phyloP scores from a whole-genome alignment of 2,329 filamentous ascomycete genomes.

The Pyricularia sp. region DNA sequence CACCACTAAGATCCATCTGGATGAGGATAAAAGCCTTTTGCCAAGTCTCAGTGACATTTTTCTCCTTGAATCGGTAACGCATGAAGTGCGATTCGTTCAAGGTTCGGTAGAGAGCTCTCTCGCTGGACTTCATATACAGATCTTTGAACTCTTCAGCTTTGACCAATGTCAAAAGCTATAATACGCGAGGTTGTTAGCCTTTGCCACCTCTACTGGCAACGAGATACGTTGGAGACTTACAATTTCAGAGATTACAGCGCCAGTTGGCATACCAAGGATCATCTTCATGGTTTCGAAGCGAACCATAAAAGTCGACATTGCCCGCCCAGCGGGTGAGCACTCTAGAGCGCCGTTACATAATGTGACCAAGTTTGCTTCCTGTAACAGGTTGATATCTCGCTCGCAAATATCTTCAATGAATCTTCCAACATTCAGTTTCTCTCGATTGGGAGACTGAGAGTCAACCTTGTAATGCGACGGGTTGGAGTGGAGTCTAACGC shows the following conservation, averaged over 20 bases:
- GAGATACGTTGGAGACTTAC: constrained; percentile 33
- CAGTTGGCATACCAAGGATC: constrained; percentile 52
- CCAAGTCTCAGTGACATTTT: constrained; percentile 51
- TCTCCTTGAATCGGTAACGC: constrained; percentile 57
- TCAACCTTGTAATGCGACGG: constrained; percentile 57
- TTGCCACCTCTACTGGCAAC: not conserved
- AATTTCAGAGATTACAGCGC: constrained; percentile 55
- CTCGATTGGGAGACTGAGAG: constrained; percentile 29
- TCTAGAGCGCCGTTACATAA: constrained; percentile 13
- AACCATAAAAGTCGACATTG: constrained; percentile 78
- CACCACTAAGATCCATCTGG: constrained; percentile 62
- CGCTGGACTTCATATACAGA: constrained; percentile 59
- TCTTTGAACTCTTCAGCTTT: constrained; percentile 66
- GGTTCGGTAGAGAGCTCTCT: constrained; percentile 61
- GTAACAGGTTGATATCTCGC: constrained; percentile 56
- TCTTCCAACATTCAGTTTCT: constrained; percentile 34
- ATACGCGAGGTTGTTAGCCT: not conserved
- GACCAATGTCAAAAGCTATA: constrained; percentile 55
- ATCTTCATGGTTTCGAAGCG: constrained; percentile 71
- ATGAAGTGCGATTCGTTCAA: constrained; percentile 62
- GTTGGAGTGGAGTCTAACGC: constrained; percentile 63
- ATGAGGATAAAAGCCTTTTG: constrained; percentile 74
- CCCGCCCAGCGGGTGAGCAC: constrained; percentile 64
- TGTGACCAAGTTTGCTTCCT: constrained; percentile 46
- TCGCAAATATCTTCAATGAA: constrained; percentile 62